A percentile compares a stretch with the other conserved stretches of the same genome.
These are phyloP conservation scores for Stellera chamaejasme DNA, from an alignment of 345 rosid species.

Conservation along the genomic window DNA sequence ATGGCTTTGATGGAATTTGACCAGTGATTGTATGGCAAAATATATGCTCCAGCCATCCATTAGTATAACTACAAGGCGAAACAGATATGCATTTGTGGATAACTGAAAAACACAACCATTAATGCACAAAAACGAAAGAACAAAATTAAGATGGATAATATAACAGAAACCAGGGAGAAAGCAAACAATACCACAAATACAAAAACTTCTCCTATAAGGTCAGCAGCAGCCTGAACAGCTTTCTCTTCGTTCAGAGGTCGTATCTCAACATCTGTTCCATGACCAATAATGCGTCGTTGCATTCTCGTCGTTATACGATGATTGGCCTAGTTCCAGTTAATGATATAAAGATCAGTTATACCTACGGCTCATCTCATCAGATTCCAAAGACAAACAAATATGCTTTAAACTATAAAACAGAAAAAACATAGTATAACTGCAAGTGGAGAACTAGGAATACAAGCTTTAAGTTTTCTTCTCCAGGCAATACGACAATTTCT, in stretches of 20 bases:
- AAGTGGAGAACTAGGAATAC: too few species aligned
- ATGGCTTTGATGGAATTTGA: too few species aligned
- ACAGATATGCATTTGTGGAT: background rate
- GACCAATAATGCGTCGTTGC: conserved; percentile 74
- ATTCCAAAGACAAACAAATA: too few species aligned
- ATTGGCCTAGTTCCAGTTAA: conserved; percentile 41
- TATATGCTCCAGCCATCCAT: too few species aligned
- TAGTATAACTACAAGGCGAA: too few species aligned
- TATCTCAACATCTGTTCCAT: conserved; percentile 77
- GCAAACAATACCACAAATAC: conserved; percentile 52
- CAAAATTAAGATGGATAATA: background rate
- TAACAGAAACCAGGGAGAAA: conserved; percentile 2
- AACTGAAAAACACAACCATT: background rate
- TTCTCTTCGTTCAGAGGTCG: conserved; percentile 88
- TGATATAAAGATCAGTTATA: conserved; percentile 6
- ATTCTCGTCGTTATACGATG: conserved; percentile 65
- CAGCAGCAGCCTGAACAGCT: conserved; percentile 96
- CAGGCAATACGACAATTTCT: too few species aligned
- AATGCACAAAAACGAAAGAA: background rate
- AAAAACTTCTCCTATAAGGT: conserved; percentile 82
- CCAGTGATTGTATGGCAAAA: too few species aligned
- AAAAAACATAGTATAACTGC: too few species aligned
- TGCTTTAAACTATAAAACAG: too few species aligned
- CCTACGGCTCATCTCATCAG: too few species aligned
- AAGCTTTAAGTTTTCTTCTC: too few species aligned